phyloP scores from a whole-genome alignment of 805 yeast species.

The Ogataea siamensis region DNA sequence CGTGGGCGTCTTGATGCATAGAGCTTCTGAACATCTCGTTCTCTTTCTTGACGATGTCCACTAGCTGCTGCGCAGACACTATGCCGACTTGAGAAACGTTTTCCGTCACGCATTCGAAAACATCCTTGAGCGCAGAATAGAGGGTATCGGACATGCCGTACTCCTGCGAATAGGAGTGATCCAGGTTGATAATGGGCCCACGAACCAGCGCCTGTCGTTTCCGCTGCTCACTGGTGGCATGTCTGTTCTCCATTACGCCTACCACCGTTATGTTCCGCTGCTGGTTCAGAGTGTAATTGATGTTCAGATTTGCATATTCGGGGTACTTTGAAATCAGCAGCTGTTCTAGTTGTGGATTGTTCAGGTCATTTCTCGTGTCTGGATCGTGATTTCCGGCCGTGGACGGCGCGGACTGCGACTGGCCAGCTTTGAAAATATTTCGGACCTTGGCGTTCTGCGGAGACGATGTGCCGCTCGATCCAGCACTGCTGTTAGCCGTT shows the following conservation, averaged over 20 bases:
- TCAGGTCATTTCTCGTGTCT: constrained; percentile 6
- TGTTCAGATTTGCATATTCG: constrained; percentile 33
- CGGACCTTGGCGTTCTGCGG: constrained; percentile 19
- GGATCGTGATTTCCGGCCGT: constrained; percentile 6
- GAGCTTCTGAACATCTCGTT: constrained; percentile 83
- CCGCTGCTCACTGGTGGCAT: constrained; percentile 62
- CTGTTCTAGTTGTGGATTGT: constrained; percentile 24
- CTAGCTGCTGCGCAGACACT: constrained; percentile 74
- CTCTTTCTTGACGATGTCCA: constrained; percentile 73
- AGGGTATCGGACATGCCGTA: constrained; percentile 51
- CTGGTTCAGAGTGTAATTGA: constrained; percentile 40
- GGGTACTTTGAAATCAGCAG: constrained; percentile 30
- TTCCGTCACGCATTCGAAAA: constrained; percentile 81
- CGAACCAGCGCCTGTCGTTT: constrained; percentile 72
- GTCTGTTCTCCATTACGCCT: constrained; percentile 39
- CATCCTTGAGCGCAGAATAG: constrained; percentile 72
- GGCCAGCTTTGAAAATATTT: constrained; percentile 17
- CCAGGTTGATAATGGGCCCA: constrained; percentile 85
- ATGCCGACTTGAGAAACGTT: constrained; percentile 70
- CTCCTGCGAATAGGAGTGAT: constrained; percentile 54
- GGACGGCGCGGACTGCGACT: constrained; percentile 4
- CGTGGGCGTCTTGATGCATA: constrained; percentile 99
- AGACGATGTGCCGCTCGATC: constrained; percentile 1
- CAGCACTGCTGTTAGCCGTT: not conserved
- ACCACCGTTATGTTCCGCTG: constrained; percentile 47